These are phyloP conservation scores for Umbelopsis sp. DNA, from an alignment of 371 early-diverging fungal genomes.

Conservation along the genomic window DNA sequence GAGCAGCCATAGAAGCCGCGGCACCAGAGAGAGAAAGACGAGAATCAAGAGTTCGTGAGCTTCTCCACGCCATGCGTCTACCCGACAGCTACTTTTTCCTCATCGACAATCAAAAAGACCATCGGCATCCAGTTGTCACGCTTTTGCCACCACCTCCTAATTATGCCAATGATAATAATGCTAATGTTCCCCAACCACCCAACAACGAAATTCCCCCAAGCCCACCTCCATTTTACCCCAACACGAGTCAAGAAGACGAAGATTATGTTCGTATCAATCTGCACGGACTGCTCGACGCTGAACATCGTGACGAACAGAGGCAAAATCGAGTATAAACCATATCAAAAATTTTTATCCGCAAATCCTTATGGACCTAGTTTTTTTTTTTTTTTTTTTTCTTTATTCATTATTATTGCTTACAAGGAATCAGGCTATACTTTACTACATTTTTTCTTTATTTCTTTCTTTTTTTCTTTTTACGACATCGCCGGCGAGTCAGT, in stretches of 20 bases:
- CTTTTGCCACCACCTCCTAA: conserved; percentile 24
- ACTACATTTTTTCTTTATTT: no score
- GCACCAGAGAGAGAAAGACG: not conserved
- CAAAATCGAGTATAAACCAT: not conserved
- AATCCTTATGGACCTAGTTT: no score
- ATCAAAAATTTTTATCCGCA: not conserved
- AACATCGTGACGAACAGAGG: not conserved
- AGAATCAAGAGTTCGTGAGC: not conserved
- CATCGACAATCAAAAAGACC: conserved; percentile 23
- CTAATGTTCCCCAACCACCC: not conserved
- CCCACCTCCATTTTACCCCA: not conserved
- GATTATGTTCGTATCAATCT: conserved; percentile 1
- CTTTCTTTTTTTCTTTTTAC: no score
- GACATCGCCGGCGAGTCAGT: not conserved
- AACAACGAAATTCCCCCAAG: not conserved
- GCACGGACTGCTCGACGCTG: not conserved
- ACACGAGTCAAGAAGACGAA: not conserved
- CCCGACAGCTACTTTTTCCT: conserved; percentile 27
- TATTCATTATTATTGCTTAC: no score
- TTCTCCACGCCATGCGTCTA: conserved; percentile 16
- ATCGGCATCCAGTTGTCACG: conserved; percentile 28
- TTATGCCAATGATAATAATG: not conserved
- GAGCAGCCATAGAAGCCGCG: not conserved
- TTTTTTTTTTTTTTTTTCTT: no score
- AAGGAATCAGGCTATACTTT: no score